Conservation (phyloP, 331 rosid genomes). For the Acacia pycnantha region DNA sequence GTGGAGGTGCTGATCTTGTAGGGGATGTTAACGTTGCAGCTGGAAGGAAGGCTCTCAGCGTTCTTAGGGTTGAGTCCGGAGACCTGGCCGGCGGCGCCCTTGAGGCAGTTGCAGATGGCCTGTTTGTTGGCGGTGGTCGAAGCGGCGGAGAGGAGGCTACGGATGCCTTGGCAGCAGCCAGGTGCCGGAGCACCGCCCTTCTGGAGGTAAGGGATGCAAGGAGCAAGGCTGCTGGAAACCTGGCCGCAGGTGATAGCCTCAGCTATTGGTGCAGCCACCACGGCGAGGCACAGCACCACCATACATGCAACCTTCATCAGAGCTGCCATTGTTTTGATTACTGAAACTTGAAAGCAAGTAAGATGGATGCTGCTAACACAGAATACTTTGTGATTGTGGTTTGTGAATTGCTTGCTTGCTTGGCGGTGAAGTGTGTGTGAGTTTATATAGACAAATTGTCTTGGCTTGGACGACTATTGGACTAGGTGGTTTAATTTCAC, state of each 20-base stretch:
- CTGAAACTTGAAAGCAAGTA: not conserved
- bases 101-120: slow-evolving; percentile 46
- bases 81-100: not conserved
- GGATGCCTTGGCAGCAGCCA: slow-evolving; percentile 30
- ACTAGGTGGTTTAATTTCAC: not conserved
- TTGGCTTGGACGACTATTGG: not conserved
- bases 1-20: slow-evolving; percentile 28
- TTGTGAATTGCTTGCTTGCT: not conserved
- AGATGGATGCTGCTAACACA: not conserved
- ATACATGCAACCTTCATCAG: slow-evolving; percentile 29
- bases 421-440: not conserved
- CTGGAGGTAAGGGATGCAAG: slow-evolving; percentile 31
- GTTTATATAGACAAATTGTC: not conserved
- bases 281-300: slow-evolving; percentile 5
- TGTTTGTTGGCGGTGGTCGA: slow-evolving; percentile 33
- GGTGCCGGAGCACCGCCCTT: not conserved
- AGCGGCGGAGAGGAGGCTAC: not conserved
- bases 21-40: not conserved
- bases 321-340: slow-evolving; percentile 4
- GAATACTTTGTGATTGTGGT: not conserved
- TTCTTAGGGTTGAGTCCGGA: not conserved
- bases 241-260: slow-evolving; percentile 28
- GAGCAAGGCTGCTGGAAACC: not conserved
- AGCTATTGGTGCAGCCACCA: slow-evolving; percentile 22
- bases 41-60: slow-evolving; percentile 35